Evolutionary conservation across 2,329 filamentous ascomycete genomes (phyloP).

Genomic region (Diatrype stigma): DNA sequence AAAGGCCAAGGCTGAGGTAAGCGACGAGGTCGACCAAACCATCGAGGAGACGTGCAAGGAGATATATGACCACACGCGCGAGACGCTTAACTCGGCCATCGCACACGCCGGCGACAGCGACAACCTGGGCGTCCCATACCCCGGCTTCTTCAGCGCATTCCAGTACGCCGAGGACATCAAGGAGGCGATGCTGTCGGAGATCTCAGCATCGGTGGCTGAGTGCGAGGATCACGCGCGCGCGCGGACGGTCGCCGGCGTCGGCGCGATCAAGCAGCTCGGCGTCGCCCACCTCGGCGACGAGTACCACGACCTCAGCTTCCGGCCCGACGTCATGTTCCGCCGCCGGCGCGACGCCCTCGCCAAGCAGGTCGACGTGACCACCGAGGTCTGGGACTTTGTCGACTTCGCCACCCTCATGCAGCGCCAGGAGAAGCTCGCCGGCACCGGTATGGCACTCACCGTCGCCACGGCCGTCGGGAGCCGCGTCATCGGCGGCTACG

Average conservation of each 20-base stretch:
- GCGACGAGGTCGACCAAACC: slow-evolving; percentile 73
- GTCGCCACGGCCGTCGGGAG: slow-evolving; percentile 81
- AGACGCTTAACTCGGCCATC: slow-evolving; percentile 72
- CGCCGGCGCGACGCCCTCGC: slow-evolving; percentile 76
- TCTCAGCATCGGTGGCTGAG: slow-evolving; percentile 69
- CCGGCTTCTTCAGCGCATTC: slow-evolving; percentile 79
- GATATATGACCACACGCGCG: slow-evolving; percentile 79
- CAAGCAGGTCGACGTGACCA: slow-evolving; percentile 79
- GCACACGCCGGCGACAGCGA: slow-evolving; percentile 64
- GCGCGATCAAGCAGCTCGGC: slow-evolving; percentile 82
- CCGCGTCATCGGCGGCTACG: slow-evolving; percentile 74
- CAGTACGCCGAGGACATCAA: slow-evolving; percentile 92
- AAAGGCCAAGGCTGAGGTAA: slow-evolving; percentile 73
- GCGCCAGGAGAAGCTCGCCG: slow-evolving; percentile 88
- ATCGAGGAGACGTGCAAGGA: slow-evolving; percentile 84
- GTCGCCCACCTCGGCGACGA: slow-evolving; percentile 84
- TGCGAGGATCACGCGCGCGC: slow-evolving; percentile 85
- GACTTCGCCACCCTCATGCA: slow-evolving; percentile 80
- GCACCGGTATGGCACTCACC: slow-evolving; percentile 91
- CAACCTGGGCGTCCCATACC: slow-evolving; percentile 80
- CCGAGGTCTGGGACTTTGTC: slow-evolving; percentile 91
- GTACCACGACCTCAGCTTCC: slow-evolving; percentile 82
- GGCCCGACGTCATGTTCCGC: slow-evolving; percentile 90
- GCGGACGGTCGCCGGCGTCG: slow-evolving; percentile 76
- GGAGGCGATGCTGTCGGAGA: slow-evolving; percentile 83